Percentiles rank a stretch among this genome's conserved stretches.
phyloP scores from a whole-genome alignment of 2,329 filamentous ascomycete species.

The Endoconidiophora laricicola region DNA sequence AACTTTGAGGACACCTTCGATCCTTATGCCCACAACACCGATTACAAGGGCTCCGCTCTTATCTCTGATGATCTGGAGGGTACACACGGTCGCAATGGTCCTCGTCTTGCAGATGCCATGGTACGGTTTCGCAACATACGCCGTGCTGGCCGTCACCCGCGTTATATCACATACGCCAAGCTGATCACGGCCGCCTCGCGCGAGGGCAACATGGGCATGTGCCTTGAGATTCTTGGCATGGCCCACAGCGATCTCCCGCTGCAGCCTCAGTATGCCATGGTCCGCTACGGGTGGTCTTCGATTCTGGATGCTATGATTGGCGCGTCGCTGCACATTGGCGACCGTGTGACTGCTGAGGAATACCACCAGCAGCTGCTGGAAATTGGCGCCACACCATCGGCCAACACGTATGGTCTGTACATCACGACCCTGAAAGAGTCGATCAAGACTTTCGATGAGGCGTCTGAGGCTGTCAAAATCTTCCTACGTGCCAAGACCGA shows the following conservation, averaged over 20 bases:
- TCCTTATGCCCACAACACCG: conserved; percentile 76
- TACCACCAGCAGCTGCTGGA: conserved; percentile 84
- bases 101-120: conserved; percentile 64
- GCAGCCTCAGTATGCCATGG: conserved; percentile 65
- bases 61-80: conserved; percentile 85
- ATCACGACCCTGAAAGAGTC: conserved; percentile 98
- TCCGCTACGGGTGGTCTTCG: conserved; percentile 89
- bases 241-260: conserved; percentile 79
- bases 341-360: conserved; percentile 63
- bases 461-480: conserved; percentile 90
- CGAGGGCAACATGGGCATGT: conserved; percentile 63
- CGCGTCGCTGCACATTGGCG: conserved; percentile 68
- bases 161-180: conserved; percentile 95
- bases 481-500: conserved; percentile 88
- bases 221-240: conserved; percentile 76
- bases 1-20: conserved; percentile 68
- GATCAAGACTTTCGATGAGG: conserved; percentile 94
- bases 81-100: conserved; percentile 52
- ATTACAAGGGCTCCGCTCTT: conserved; percentile 81
- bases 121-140: conserved; percentile 83
- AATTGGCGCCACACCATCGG: conserved; percentile 81
- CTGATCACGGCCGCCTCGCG: conserved; percentile 81
- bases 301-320: conserved; percentile 95
- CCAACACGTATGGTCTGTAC: conserved; percentile 95
- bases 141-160: conserved; percentile 73